Base-by-base conservation (phyloP, 805 yeast genomes). In the Blastobotrys attinorum region DNA sequence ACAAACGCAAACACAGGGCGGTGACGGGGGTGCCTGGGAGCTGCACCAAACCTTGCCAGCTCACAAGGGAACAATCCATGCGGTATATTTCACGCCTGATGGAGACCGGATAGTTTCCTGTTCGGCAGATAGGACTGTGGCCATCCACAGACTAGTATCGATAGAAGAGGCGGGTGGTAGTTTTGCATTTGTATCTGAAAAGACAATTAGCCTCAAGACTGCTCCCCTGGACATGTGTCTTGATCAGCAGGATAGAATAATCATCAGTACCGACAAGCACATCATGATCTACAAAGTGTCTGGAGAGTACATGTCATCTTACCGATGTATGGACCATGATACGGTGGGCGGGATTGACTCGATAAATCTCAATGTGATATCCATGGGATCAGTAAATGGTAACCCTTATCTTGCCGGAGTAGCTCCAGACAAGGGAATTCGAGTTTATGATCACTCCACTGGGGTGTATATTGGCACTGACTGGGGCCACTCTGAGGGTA, bases 401-500 rank as follows among this genome's bases (percentile, higher is more conserved):
- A 44, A 39, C 22, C 31, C 39, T 11, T 44, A 42, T 20, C 43
- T 65, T 16, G 50, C 58, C 1, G 67, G 60, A 0, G 44, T 61
- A 10, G 63, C 76, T 2, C 58, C 75, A 0, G 88, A 81, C 56
- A 79, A 77, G 55, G 72, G 83, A 22, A 58, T 82, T 2, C 60
- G 83, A 20, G 52, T 68, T 1, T 78, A 72, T 53, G 66, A 67
- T 22, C 72, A 68, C 47, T 44, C 52, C 1, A 65, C 64, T 5
- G 82, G 80, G 1, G 72, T 62, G 40, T 68, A 68, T 7, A 36
- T 77, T 7, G 67, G 75, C 5, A 65, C 71, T 0, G 72, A 67
- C 38, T 81, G 83, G 82, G 89, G 76, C 0, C 80, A 75, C 49
- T 69, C 79, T 0, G 78, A 79, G 32, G 58, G 71, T 0, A 68